Base-by-base conservation (phyloP, 495 filamentous ascomycete genomes). In the Penicillium samsonianum region DNA sequence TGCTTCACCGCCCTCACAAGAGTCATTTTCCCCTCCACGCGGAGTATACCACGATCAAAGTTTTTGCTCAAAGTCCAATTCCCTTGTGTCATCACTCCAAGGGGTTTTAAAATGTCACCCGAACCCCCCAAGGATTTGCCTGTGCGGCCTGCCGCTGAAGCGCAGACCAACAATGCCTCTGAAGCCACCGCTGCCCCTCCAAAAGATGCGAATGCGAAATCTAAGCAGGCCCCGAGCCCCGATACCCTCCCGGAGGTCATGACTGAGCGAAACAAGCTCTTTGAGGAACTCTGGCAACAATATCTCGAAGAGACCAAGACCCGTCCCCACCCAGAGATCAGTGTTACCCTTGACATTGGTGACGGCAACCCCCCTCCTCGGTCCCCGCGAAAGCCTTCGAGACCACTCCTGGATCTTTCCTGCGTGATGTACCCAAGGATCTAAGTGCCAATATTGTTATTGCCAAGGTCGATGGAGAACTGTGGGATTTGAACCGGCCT, bases 401-500 rank as follows among this genome's bases (percentile, higher is more conserved):
- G 59, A 79, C 78, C 60, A 83, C 80, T 16, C 80, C 80, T 11
- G 78, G 73, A 40, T 75, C 73, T n/a, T 78, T 83, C 50, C 67
- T 83, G 50, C 72, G 74, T 53, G 67, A 84, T 67, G 69, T 82
- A 16, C 74, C 79, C 37, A 82, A 82, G 69, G 78, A 82, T 41
- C 20, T 82, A 14, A 77, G 73, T 57, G 74, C 71, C 64, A 72
- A 78, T 58, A 67, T 81, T 49, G 89, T 98, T 19, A 86, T 98
- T 63, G 84, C 92, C 6, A 87, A 85, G 67, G 80, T 98, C 49
- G 87, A 97, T 64, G 89, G 83, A 53, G 81, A 87, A 50, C 77
- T 98, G 22, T 98, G 93, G 94, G 94, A 98, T 77, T 71, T 98
- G 33, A 89, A 90, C 57, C 82, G 94, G 53, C 93, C 95, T 5